Evolutionary conservation across 805 yeast genomes (phyloP).

Genomic region (Candida awuae): DNA sequence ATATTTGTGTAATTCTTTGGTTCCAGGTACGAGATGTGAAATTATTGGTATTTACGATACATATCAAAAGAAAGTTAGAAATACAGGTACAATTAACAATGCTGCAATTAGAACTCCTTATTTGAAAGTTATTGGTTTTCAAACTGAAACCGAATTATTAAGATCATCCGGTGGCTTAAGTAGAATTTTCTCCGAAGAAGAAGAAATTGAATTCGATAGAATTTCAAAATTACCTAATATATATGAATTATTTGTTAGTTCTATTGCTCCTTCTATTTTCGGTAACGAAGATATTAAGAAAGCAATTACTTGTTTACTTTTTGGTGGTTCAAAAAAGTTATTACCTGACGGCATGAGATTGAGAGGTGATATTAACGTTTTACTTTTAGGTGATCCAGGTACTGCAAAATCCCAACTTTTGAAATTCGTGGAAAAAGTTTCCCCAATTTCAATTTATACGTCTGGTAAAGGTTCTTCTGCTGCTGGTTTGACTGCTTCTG

Average conservation of each 20-base stretch:
- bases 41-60: slow-evolving; percentile 89
- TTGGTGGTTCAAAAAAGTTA: slow-evolving; percentile 91
- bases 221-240: slow-evolving; percentile 77
- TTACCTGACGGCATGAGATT: slow-evolving; percentile 94
- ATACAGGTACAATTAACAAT: slow-evolving; percentile 39
- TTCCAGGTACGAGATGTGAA: slow-evolving; percentile 93
- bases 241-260: slow-evolving; percentile 74
- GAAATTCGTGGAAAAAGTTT: slow-evolving; percentile 89
- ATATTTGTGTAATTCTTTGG: slow-evolving; percentile 78
- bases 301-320: slow-evolving; percentile 81
- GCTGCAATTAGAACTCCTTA: slow-evolving; percentile 94
- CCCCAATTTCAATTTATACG: slow-evolving; percentile 92
- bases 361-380: slow-evolving; percentile 94
- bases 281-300: slow-evolving; percentile 91
- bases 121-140: slow-evolving; percentile 77
- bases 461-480: slow-evolving; percentile 99
- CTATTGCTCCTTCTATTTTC: slow-evolving; percentile 95
- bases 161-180: slow-evolving; percentile 39
- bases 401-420: slow-evolving; percentile 95
- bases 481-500: slow-evolving; percentile 98
- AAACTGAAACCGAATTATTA: slow-evolving; percentile 53
- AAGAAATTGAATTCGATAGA: slow-evolving; percentile 82
- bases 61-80: slow-evolving; percentile 62
- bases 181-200: slow-evolving; percentile 75
- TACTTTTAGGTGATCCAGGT: slow-evolving; percentile 96